Base-by-base conservation (phyloP, 2,329 filamentous ascomycete species). In the Colletotrichum shisoi region DNA sequence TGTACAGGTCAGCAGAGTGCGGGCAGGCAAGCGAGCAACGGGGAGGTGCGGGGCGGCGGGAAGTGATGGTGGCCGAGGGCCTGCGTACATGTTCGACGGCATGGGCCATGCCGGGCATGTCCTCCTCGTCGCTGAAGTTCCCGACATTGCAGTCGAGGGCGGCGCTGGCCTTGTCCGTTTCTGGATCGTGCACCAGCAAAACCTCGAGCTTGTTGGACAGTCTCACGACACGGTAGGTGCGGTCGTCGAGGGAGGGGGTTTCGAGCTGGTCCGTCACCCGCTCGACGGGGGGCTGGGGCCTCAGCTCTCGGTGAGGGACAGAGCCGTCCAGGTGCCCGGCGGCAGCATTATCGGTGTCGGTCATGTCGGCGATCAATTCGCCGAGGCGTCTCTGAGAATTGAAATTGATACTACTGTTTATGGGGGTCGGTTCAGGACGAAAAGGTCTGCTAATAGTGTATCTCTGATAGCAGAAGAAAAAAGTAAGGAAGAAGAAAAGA, bases 91-190 rank as follows among this genome's bases (percentile, higher is more conserved):
- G 94, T 83, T 98, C 94, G 62, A 98, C 93, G 7, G 93, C 94
- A 81, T 98, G 95, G 59, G 94, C 94, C 87, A 96, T 94, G 67
- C 95, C 93, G 15, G 93, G 94, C 87, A 98, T 93, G 73, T 93
- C 91, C 71, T 91, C 87, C 71, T 91, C 88, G 75, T 99, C 95
- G 75, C 92, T 96, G 81, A 97, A 97, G 79, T 92, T 96, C 69
- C 95, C 95, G 42, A 97, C 94, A 77, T 96, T 94, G 75, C 98
- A 94, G 76, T 98, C 95, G 75, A 98, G 88, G 57, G 94, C 91
- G 11, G 94, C 95, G 74, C 93, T 96, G 70, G 95, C 94, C 84
- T 98, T 98, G 83, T 99, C 95, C 8, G 95, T 97, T 70, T 96
- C 90, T 1, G 92, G 87, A 80, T 99, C 95, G 76, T 98, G 94